A percentile compares a stretch with the other conserved stretches of the same genome.
Conservation (phyloP, 2,329 filamentous ascomycete species). For the Arachnomyces sp. region DNA sequence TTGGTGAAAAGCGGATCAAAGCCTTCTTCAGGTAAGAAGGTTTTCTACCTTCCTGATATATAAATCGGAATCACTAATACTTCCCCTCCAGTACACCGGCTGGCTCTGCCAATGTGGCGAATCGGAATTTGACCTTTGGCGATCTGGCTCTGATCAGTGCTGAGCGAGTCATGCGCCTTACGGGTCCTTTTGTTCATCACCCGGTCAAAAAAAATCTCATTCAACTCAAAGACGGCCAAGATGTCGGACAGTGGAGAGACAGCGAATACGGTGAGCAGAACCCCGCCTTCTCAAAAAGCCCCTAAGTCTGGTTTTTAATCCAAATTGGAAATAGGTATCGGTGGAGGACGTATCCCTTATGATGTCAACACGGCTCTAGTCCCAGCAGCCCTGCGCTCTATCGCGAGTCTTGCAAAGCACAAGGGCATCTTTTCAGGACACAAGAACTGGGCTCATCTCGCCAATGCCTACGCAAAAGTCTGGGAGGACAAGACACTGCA, state of each 20-base stretch:
- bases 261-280: slow-evolving; percentile 44
- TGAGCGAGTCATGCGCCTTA: slow-evolving; percentile 51
- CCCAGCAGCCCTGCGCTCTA: slow-evolving; percentile 54
- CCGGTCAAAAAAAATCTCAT: slow-evolving; percentile 51
- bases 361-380: slow-evolving; percentile 58
- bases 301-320: no score
- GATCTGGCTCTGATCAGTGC: slow-evolving; percentile 47
- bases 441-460: slow-evolving; percentile 39
- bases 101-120: slow-evolving; percentile 45
- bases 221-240: slow-evolving; percentile 46
- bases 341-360: slow-evolving; percentile 56
- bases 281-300: neutral
- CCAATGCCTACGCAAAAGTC: slow-evolving; percentile 47
- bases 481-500: slow-evolving; percentile 56
- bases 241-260: slow-evolving; percentile 59
- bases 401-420: slow-evolving; percentile 45
- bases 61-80: slow-evolving; percentile 7
- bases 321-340: no score
- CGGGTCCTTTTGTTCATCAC: slow-evolving; percentile 47
- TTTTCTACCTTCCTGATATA: no score
- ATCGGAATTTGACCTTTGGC: slow-evolving; percentile 47
- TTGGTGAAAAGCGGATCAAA: slow-evolving; percentile 29
- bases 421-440: slow-evolving; percentile 48
- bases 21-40: neutral
- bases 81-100: slow-evolving; percentile 34